Evolutionary conservation across 106 monocot genomes (phyloP).

Genomic region (Iris macrosiphon): DNA sequence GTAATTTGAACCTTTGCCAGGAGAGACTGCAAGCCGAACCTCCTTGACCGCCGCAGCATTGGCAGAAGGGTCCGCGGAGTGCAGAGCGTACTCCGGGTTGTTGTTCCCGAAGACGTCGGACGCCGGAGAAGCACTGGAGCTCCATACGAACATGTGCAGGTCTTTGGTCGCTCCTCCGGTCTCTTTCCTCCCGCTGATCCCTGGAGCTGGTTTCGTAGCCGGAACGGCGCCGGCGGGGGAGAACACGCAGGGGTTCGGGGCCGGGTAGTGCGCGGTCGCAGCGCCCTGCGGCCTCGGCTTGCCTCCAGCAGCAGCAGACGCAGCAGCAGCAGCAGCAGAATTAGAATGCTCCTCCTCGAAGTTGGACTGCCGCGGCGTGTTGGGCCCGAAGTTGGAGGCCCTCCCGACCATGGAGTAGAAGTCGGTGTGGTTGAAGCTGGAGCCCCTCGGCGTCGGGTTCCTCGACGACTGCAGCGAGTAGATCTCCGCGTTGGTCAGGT

Average conservation of each 20-base stretch:
- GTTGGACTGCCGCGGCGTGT: slow-evolving; percentile 42
- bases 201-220: neutral
- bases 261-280: slow-evolving; percentile 24
- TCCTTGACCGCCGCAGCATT: slow-evolving; percentile 28
- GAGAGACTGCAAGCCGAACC: slow-evolving; percentile 39
- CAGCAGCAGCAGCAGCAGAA: neutral
- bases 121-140: slow-evolving; percentile 60
- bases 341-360: slow-evolving; percentile 43
- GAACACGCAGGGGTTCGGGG: slow-evolving; percentile 25
- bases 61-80: neutral
- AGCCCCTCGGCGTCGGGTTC: slow-evolving; percentile 53
- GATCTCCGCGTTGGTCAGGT: slow-evolving; percentile 65
- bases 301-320: neutral
- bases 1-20: slow-evolving; percentile 37
- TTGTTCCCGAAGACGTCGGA: slow-evolving; percentile 37
- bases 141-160: slow-evolving; percentile 73
- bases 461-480: slow-evolving; percentile 59
- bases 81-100: slow-evolving; percentile 3
- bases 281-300: neutral
- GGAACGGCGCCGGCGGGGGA: neutral
- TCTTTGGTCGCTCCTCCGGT: slow-evolving; percentile 25
- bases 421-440: slow-evolving; percentile 57
- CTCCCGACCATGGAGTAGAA: slow-evolving; percentile 36
- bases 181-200: slow-evolving; percentile 23
- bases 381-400: slow-evolving; percentile 16